phyloP scores from a whole-genome alignment of 768 basidiomycete genomes.

The Multifurca ochricompacta region DNA sequence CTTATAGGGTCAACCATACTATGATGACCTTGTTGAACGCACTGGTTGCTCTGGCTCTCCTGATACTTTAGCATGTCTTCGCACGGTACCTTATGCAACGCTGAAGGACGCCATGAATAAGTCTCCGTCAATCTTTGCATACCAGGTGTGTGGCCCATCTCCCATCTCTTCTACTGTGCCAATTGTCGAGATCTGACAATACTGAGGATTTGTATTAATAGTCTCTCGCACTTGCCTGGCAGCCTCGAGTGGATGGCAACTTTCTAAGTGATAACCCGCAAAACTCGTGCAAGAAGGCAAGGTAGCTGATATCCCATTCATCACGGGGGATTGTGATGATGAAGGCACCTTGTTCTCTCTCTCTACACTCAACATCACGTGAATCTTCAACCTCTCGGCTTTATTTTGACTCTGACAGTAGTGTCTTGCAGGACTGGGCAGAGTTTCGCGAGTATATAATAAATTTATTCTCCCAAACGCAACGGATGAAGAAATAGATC shows the following conservation, averaged over 20 bases:
- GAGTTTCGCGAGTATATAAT: constrained; percentile 12
- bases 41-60: constrained; percentile 30
- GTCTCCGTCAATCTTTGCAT: constrained; percentile 26
- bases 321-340: constrained; percentile 27
- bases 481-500: constrained; percentile 8
- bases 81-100: constrained; percentile 27
- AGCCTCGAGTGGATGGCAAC: constrained; percentile 33
- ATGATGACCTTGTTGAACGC: constrained; percentile 33
- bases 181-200: not conserved
- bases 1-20: constrained; percentile 28
- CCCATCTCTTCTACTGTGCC: not conserved
- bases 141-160: constrained; percentile 23
- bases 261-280: constrained; percentile 32
- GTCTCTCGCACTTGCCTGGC: constrained; percentile 30
- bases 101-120: constrained; percentile 29
- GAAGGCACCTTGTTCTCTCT: constrained; percentile 24
- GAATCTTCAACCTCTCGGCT: not conserved
- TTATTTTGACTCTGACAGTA: too few species aligned
- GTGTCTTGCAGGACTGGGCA: constrained; percentile 15
- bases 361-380: constrained; percentile 25
- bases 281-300: constrained; percentile 29
- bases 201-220: not conserved
- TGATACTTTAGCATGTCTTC: constrained; percentile 38
- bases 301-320: constrained; percentile 25
- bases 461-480: constrained; percentile 2